Percentiles rank a stretch among this genome's conserved stretches.
Evolutionary conservation across 2,329 filamentous ascomycete species (phyloP).

Genomic region (Didymella pinodella): DNA sequence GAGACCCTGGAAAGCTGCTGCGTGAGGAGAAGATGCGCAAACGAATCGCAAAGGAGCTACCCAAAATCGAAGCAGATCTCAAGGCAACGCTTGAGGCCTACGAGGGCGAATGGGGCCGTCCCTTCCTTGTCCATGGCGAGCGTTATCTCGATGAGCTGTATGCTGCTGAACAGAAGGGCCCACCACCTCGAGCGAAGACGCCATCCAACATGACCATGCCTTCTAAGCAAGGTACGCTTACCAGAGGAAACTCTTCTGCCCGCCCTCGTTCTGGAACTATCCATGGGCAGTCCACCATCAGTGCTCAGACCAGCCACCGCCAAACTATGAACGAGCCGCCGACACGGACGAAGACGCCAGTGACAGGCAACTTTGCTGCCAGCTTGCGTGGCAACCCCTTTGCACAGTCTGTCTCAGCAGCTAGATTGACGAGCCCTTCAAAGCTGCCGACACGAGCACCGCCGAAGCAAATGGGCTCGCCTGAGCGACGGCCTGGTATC

Average conservation of each 20-base stretch:
- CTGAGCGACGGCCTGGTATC: slow-evolving; percentile 66
- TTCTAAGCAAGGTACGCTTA: slow-evolving; percentile 35
- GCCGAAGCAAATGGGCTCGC: slow-evolving; percentile 59
- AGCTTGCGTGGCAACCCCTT: slow-evolving; percentile 48
- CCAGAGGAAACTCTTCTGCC: slow-evolving; percentile 39
- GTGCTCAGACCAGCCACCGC: slow-evolving; percentile 45
- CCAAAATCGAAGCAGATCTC: slow-evolving; percentile 84
- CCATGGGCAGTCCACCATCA: slow-evolving; percentile 50
- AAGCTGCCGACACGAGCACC: slow-evolving; percentile 70
- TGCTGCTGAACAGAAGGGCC: slow-evolving; percentile 64
- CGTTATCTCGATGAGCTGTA: slow-evolving; percentile 89
- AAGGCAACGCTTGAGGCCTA: slow-evolving; percentile 81
- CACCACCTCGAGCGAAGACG: slow-evolving; percentile 76
- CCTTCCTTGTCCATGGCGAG: slow-evolving; percentile 92
- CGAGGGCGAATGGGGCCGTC: slow-evolving; percentile 93
- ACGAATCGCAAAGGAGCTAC: slow-evolving; percentile 92
- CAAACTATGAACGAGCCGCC: slow-evolving; percentile 19
- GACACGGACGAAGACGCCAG: slow-evolving; percentile 54
- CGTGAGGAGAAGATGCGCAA: slow-evolving; percentile 99
- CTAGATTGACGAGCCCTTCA: slow-evolving; percentile 63
- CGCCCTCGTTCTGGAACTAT: slow-evolving; percentile 50
- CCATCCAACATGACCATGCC: slow-evolving; percentile 62
- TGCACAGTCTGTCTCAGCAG: slow-evolving; percentile 46
- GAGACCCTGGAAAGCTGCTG: slow-evolving; percentile 91
- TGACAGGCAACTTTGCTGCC: slow-evolving; percentile 45